Conservation (phyloP, 2,329 filamentous ascomycete species). For the Simplicillium sp. region DNA sequence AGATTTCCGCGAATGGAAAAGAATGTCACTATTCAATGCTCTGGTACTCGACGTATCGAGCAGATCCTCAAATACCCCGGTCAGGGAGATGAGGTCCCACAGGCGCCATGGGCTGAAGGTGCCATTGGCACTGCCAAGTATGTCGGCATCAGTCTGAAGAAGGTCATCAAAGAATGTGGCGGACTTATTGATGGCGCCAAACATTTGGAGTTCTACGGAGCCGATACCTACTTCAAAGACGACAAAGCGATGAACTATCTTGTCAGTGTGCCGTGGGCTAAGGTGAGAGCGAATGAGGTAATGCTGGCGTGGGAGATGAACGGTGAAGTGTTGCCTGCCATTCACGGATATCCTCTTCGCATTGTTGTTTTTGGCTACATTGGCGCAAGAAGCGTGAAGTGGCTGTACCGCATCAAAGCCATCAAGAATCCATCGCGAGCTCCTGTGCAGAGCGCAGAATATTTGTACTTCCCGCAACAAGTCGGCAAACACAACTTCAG, state of each 20-base stretch:
- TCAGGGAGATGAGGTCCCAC: slow-evolving; percentile 53
- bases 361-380: slow-evolving; percentile 58
- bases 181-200: slow-evolving; percentile 43
- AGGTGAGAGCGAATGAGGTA: slow-evolving; percentile 58
- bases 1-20: slow-evolving; percentile 51
- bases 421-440: slow-evolving; percentile 45
- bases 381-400: slow-evolving; percentile 54
- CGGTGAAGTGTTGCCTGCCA: slow-evolving; percentile 55
- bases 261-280: slow-evolving; percentile 57
- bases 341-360: slow-evolving; percentile 47
- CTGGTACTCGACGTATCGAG: slow-evolving; percentile 58
- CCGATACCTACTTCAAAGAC: slow-evolving; percentile 66
- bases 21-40: slow-evolving; percentile 56
- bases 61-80: slow-evolving; percentile 58
- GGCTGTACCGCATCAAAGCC: slow-evolving; percentile 53
- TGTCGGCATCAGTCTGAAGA: slow-evolving; percentile 56
- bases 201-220: slow-evolving; percentile 60
- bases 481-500: slow-evolving; percentile 56
- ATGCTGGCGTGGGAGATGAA: slow-evolving; percentile 67
- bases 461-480: slow-evolving; percentile 61
- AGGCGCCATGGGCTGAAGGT: slow-evolving; percentile 52
- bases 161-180: slow-evolving; percentile 61
- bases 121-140: slow-evolving; percentile 58
- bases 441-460: slow-evolving; percentile 56
- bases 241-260: slow-evolving; percentile 56